These are phyloP conservation scores for Tulasnella sp. DNA, from an alignment of 768 basidiomycete species.

Conservation along the genomic window DNA sequence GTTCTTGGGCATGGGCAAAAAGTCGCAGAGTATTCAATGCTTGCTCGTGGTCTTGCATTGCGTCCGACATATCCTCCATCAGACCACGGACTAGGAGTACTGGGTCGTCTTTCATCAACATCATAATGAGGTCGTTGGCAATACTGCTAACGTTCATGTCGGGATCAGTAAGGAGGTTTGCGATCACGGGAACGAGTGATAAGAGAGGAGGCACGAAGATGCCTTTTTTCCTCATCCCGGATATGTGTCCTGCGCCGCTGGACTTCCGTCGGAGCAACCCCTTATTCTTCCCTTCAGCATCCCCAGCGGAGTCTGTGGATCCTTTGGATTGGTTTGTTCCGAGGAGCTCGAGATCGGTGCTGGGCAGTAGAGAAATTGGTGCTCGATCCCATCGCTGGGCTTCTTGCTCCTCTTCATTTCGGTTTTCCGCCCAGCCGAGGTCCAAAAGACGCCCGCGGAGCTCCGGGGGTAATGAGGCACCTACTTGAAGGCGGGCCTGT, in stretches of 20 bases:
- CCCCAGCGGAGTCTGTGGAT: background rate
- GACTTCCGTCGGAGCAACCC: conserved; percentile 60
- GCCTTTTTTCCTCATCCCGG: conserved; percentile 60
- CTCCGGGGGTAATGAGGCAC: conserved; percentile 60
- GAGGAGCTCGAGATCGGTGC: conserved; percentile 54
- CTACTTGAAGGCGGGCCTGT: conserved; percentile 53
- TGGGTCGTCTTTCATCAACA: conserved; percentile 77
- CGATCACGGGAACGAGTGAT: conserved; percentile 58
- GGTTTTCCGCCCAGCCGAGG: conserved; percentile 63
- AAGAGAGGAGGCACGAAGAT: conserved; percentile 68
- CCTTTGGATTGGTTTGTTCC: background rate
- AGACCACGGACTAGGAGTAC: conserved; percentile 64
- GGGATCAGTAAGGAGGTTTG: conserved; percentile 56
- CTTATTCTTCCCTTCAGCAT: background rate
- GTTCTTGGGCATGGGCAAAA: conserved; percentile 59
- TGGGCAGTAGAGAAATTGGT: conserved; percentile 68
- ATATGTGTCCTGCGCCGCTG: conserved; percentile 47
- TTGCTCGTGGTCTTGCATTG: conserved; percentile 51
- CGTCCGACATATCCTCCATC: conserved; percentile 61
- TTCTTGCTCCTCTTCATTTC: conserved; percentile 51
- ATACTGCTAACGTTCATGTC: conserved; percentile 59
- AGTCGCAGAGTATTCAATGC: conserved; percentile 60
- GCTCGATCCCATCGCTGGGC: conserved; percentile 49
- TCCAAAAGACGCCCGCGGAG: conserved; percentile 67
- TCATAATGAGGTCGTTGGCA: conserved; percentile 60